Conservation (phyloP, 345 rosid species). For the Citrus hindsii region DNA sequence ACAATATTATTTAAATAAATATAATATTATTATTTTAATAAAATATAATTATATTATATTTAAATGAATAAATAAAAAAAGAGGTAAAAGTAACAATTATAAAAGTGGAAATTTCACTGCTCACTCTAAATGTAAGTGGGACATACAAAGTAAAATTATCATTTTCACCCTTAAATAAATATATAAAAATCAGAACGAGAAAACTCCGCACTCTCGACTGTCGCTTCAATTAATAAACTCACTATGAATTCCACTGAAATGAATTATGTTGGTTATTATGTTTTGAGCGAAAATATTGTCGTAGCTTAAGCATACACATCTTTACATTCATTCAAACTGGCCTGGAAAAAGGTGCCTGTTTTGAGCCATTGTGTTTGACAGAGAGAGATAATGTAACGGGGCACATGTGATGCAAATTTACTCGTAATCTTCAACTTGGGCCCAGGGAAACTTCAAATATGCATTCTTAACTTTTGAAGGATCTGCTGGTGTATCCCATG, state of each 20-base stretch:
- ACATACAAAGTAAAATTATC: accelerated
- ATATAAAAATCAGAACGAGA: too few species aligned
- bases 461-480: constrained; percentile 49
- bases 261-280: background rate
- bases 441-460: constrained; percentile 65
- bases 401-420: background rate
- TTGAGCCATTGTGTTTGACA: background rate
- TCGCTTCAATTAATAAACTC: too few species aligned
- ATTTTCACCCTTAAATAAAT: too few species aligned
- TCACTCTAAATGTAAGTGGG: too few species aligned
- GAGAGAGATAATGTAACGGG: background rate
- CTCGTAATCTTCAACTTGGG: constrained; percentile 80
- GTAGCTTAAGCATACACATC: background rate
- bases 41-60: too few species aligned
- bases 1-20: too few species aligned
- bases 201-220: too few species aligned
- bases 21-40: too few species aligned
- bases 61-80: accelerated
- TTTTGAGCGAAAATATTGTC: background rate
- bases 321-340: background rate
- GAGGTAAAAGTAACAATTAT: accelerated
- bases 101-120: accelerated
- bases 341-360: background rate
- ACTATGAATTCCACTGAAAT: background rate
- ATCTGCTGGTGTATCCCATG: constrained; percentile 78